These are phyloP conservation scores for button mushroom (Agaricus bisporus) DNA, from an alignment of 768 basidiomycete genomes.

Conservation along the genomic window DNA sequence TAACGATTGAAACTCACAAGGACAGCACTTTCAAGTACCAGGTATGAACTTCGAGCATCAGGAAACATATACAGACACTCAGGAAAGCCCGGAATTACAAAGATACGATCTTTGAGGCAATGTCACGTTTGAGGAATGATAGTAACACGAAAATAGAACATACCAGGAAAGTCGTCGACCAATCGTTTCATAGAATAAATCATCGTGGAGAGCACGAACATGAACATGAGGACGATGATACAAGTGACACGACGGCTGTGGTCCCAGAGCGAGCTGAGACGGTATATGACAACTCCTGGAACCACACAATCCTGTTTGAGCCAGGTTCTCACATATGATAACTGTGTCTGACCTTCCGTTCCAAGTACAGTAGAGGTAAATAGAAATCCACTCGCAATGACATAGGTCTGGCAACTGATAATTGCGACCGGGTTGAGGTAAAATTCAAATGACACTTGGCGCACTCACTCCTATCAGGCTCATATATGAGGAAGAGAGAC, in stretches of 20 bases:
- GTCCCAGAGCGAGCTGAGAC: neutral
- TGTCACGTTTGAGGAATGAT: neutral
- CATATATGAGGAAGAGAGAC: neutral
- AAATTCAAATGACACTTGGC: too few species aligned
- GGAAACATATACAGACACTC: neutral
- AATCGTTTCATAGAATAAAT: neutral
- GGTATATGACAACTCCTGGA: constrained; percentile 1
- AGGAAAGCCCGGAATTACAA: neutral
- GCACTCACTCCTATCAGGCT: neutral
- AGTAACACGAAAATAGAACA: neutral
- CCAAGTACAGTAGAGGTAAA: neutral
- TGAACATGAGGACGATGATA: neutral
- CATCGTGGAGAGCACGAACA: neutral
- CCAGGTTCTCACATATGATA: neutral
- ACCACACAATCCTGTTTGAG: neutral
- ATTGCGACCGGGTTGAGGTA: too few species aligned
- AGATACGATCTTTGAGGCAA: neutral
- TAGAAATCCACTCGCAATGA: neutral
- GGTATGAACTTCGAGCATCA: neutral
- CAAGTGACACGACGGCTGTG: neutral
- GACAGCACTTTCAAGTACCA: neutral
- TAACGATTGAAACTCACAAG: neutral
- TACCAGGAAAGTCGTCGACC: neutral
- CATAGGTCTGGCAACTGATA: neutral
- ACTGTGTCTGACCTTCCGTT: neutral